Percentiles rank a stretch among this genome's conserved stretches.
Evolutionary conservation across 2,329 filamentous ascomycete genomes (phyloP).

Genomic region (Aspergillus chevalieri): DNA sequence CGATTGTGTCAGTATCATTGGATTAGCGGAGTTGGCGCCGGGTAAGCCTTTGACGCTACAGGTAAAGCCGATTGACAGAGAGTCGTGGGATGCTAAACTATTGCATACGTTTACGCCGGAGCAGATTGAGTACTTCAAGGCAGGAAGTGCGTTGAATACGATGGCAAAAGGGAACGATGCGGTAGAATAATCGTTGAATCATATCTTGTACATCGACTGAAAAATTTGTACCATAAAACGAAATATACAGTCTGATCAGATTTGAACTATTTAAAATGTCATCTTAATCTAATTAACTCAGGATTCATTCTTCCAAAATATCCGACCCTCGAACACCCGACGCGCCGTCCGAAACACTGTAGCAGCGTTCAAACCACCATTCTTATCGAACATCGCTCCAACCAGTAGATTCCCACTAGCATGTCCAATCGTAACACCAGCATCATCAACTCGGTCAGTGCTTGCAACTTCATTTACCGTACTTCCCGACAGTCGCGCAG

Average conservation of each 20-base stretch:
- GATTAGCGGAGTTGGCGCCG: constrained; percentile 74
- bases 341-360: constrained; percentile 46
- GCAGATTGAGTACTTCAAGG: constrained; percentile 99
- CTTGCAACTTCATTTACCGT: constrained; percentile 31
- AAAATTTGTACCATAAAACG: too few relatives aligned
- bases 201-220: too few relatives aligned
- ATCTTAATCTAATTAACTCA: too few relatives aligned
- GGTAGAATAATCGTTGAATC: too few relatives aligned
- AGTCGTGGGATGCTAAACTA: constrained; percentile 74
- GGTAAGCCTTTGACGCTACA: constrained; percentile 88
- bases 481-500: constrained; percentile 40
- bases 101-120: constrained; percentile 96
- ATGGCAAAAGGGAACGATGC: constrained; percentile 57
- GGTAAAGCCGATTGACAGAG: constrained; percentile 84
- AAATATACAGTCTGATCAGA: too few relatives aligned
- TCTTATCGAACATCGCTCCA: constrained; percentile 32
- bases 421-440: constrained; percentile 40
- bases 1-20: constrained; percentile 84
- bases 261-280: too few relatives aligned
- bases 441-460: constrained; percentile 19
- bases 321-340: constrained; percentile 42
- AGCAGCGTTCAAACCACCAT: constrained; percentile 31
- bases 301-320: constrained; percentile 33
- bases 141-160: constrained; percentile 93
- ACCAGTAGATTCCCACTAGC: constrained; percentile 44